Base-by-base conservation (phyloP, 768 basidiomycete genomes). In the Leucosporidium scottii region DNA sequence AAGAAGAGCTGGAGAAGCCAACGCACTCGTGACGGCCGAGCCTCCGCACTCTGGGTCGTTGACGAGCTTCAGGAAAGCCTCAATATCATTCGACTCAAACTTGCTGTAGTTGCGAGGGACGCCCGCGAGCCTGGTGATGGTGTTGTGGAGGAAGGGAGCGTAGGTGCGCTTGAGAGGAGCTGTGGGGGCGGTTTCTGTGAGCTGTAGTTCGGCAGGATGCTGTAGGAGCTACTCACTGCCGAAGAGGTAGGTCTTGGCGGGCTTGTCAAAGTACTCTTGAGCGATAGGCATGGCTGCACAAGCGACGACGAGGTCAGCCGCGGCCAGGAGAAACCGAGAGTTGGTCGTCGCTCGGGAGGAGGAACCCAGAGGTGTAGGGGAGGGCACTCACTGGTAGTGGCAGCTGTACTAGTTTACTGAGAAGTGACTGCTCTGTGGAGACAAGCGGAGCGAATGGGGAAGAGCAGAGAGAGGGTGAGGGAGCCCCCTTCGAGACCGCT, bases 61-160 rank as follows among this genome's bases (percentile, higher is more conserved):
- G 21, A 66, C 21, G 55, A 70, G 65, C 57, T 67, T 59, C 39
- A 74, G 28, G 56, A 75, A 73, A 36, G 27, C 64, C 18, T 73
- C 64, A 28, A 73, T 50, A 66, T 72, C 70, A 51, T 65, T 49
- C 18, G 55, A 36, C 61, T 75, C 74, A 59, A 68, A 55, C 65
- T 72, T 74, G 54, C 13, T 25, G 66, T 74, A 75, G 20, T 54
- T 70, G 10, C 74, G 50, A 44, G 67, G 67, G 1, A 75, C 72
- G 58, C 70, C 73, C 8, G 68, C 66, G 31, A 71, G 59, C 6
- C 72, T 61, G 23, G 69, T 73, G 63, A 74, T 69, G 28, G 75
- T 75, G 72, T 75, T 75, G 70, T 75, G 75, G 1, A 75, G 62
- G 70, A 70, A 75, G 15, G 73, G 73, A 6, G 74, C 70, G 60